Evolutionary conservation across 2,329 filamentous ascomycete species (phyloP), one percentile per base, ranked within the genome.

Genomic region (Fusarium liriodendri): DNA sequence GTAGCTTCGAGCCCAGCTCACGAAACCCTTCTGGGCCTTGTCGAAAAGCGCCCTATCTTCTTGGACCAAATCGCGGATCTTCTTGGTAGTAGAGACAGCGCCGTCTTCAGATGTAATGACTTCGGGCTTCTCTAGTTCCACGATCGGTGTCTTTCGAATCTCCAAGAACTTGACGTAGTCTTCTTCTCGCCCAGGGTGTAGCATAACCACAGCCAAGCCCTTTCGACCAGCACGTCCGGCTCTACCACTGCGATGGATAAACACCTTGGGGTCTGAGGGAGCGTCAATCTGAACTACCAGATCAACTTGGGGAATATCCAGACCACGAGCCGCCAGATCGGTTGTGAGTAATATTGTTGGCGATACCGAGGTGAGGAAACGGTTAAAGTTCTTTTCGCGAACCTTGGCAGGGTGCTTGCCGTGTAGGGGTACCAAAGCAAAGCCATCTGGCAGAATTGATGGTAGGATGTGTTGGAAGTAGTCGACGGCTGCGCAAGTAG

Each of bases 401-500:
- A 97, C 94, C 76, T 95, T 95, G 6, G 95, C 91, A 3, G 94
- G 93, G 73, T 98, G 94, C 82, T 98, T 98, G 38, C 97, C 97
- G 79, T 99, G 97, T 0, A 99, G 86, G 0, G 95, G 93, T 9
- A 98, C 89, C 4, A 98, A 84, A 0, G 89, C 85, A 78, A 94
- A 94, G 1, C 88, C 86, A 10, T 87, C 82, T 1, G 93, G 93
- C 0, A 99, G 85, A 7, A 98, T 84, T 3, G 88, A 83, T 0
- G 94, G 93, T 2, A 99, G 86, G 7, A 97, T 86, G 75, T 95
- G 89, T 69, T 95, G 91, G 81, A 97, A 97, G 83, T 98, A 98
- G 82, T 98, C 96, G 69, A 99, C 97, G 1, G 94, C 94, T 35
- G 95, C 95, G 81, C 97, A 98, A 3, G 96, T 98, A 0, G 95